phyloP scores from a whole-genome alignment of 495 filamentous ascomycete genomes.

The Lasiosphaeria hispida region DNA sequence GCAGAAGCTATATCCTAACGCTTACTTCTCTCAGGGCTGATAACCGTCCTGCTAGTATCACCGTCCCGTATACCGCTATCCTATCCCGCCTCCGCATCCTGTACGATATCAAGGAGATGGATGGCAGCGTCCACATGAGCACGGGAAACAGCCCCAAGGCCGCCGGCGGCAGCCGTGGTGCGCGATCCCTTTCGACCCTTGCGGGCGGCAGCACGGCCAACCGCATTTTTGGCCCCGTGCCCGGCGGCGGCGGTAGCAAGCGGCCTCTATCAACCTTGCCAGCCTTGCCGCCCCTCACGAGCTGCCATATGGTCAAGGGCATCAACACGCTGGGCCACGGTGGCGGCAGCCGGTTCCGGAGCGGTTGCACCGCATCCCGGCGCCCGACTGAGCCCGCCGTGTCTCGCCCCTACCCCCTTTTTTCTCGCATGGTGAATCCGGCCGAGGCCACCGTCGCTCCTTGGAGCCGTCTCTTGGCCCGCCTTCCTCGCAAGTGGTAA shows the following conservation, averaged over 20 bases:
- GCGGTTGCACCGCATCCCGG: too few species aligned
- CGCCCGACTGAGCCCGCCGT: too few species aligned
- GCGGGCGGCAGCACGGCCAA: slow-evolving; percentile 2
- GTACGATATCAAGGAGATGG: neutral
- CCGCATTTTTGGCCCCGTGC: neutral
- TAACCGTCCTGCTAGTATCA: slow-evolving; percentile 4
- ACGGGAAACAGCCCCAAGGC: neutral
- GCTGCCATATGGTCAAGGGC: neutral
- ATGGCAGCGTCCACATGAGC: slow-evolving; percentile 1
- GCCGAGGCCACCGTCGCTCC: too few species aligned
- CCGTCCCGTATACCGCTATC: slow-evolving; percentile 11
- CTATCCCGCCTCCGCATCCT: neutral
- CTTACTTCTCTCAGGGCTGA: neutral
- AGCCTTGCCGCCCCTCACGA: neutral
- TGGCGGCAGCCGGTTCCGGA: too few species aligned
- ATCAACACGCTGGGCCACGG: neutral
- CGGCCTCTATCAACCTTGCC: neutral
- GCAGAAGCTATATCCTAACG: slow-evolving; percentile 6
- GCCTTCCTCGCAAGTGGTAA: too few species aligned
- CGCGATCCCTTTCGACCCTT: slow-evolving; percentile 5
- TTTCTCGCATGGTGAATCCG: too few species aligned
- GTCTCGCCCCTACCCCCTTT: too few species aligned
- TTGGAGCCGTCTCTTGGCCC: too few species aligned
- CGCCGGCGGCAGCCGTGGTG: neutral
- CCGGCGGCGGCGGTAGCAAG: slow-evolving; percentile 1